Evolutionary conservation across 2,329 filamentous ascomycete genomes (phyloP).

Genomic region (Diplodia mutila): DNA sequence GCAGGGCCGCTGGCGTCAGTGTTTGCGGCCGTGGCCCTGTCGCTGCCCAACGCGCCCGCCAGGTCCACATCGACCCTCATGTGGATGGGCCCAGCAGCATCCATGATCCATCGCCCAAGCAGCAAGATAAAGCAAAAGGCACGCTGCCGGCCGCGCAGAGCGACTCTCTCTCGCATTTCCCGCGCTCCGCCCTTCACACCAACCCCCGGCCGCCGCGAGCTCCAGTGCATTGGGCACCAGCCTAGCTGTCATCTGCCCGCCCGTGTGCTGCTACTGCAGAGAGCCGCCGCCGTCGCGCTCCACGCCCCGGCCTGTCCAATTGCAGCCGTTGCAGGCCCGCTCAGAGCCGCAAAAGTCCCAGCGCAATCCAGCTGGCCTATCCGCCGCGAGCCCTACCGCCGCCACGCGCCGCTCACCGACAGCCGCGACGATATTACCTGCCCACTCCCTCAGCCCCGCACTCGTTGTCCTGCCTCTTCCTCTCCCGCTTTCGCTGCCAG

Average conservation of each 20-base stretch:
- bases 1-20: constrained; percentile 23
- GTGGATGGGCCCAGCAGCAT: constrained; percentile 23
- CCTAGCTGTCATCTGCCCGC: constrained; percentile 20
- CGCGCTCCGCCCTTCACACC: background rate
- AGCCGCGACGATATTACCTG: constrained; percentile 25
- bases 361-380: constrained; percentile 18
- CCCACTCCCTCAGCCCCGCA: constrained; percentile 22
- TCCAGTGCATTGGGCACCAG: constrained; percentile 12
- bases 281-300: constrained; percentile 18
- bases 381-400: constrained; percentile 20
- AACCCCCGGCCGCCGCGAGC: background rate
- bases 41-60: constrained; percentile 23
- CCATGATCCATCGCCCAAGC: constrained; percentile 19
- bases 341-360: constrained; percentile 22
- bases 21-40: constrained; percentile 19
- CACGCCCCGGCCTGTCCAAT: constrained; percentile 14
- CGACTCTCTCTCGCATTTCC: constrained; percentile 5
- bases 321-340: constrained; percentile 20
- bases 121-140: constrained; percentile 24
- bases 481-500: background rate
- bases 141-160: constrained; percentile 7
- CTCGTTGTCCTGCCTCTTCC: constrained; percentile 5
- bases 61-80: constrained; percentile 16
- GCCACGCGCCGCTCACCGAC: constrained; percentile 23
- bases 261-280: constrained; percentile 14